phyloP scores from a whole-genome alignment of 441 rosid genomes.

The Erysimum pusillum region DNA sequence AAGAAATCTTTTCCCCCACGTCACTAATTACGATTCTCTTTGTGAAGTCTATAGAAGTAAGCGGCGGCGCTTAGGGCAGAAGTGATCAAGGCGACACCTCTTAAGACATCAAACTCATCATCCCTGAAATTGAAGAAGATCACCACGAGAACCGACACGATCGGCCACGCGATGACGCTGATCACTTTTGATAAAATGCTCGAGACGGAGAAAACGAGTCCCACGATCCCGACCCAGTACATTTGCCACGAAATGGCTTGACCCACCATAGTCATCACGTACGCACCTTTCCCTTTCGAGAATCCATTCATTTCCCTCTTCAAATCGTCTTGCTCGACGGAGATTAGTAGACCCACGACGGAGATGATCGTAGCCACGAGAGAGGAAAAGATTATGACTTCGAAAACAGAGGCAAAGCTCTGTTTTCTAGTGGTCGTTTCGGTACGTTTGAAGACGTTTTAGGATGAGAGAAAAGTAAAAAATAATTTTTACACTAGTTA shows the following conservation, averaged over 20 bases:
- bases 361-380: slow-evolving; percentile 38
- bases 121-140: too few species aligned
- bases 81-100: too few species aligned
- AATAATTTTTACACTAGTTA: slow-evolving; percentile 38
- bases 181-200: slow-evolving; percentile 45
- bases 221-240: slow-evolving; percentile 47
- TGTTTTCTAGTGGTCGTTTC: slow-evolving; percentile 28
- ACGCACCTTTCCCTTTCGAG: slow-evolving; percentile 31
- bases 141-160: too few species aligned
- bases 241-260: slow-evolving; percentile 48
- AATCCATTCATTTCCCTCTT: slow-evolving; percentile 46
- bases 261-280: slow-evolving; percentile 45
- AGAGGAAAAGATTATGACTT: slow-evolving; percentile 40
- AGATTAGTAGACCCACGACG: slow-evolving; percentile 32
- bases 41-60: too few species aligned
- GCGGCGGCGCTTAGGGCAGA: too few species aligned
- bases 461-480: slow-evolving; percentile 34
- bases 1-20: too few species aligned
- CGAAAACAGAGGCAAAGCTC: slow-evolving; percentile 40
- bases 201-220: slow-evolving; percentile 46
- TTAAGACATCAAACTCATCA: too few species aligned
- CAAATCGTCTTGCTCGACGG: slow-evolving; percentile 36
- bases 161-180: slow-evolving; percentile 28
- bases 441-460: slow-evolving; percentile 35
- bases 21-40: too few species aligned